phyloP scores from a whole-genome alignment of 306 rosid species.

The Vigna trinervia region DNA sequence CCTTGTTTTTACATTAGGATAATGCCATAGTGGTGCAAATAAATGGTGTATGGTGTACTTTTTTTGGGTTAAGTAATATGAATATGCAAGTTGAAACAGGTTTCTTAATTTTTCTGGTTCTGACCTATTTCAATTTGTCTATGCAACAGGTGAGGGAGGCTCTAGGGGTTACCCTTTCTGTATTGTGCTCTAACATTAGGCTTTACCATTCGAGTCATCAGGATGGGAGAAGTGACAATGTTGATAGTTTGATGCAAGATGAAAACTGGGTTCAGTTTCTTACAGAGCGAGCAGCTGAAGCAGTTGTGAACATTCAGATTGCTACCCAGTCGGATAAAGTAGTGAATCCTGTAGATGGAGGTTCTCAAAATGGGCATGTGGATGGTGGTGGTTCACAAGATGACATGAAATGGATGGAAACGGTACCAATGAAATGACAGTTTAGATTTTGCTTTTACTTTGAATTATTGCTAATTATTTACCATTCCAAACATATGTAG shows the following conservation, averaged over 20 bases:
- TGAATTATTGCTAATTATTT: slow-evolving; percentile 41
- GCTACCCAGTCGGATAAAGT: slow-evolving; percentile 69
- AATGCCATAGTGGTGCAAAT: slow-evolving; percentile 11
- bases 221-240: slow-evolving; percentile 48
- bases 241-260: slow-evolving; percentile 60
- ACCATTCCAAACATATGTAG: slow-evolving; percentile 58
- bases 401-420: slow-evolving; percentile 98
- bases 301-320: slow-evolving; percentile 78
- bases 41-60: slow-evolving; percentile 8
- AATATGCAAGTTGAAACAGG: not conserved
- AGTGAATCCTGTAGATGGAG: slow-evolving; percentile 51
- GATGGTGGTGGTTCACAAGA: slow-evolving; percentile 81
- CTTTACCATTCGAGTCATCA: slow-evolving; percentile 68
- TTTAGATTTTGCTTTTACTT: slow-evolving; percentile 39
- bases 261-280: slow-evolving; percentile 77
- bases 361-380: slow-evolving; percentile 69
- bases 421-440: slow-evolving; percentile 61
- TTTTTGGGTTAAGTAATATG: not conserved
- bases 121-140: slow-evolving; percentile 45
- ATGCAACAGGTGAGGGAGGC: slow-evolving; percentile 87
- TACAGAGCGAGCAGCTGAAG: slow-evolving; percentile 66
- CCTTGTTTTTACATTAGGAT: slow-evolving; percentile 19
- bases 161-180: slow-evolving; percentile 87
- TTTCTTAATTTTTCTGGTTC: slow-evolving; percentile 34
- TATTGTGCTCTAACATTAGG: slow-evolving; percentile 88